Conservation (phyloP, 2,329 filamentous ascomycete species). For the Penicillium concentricum region DNA sequence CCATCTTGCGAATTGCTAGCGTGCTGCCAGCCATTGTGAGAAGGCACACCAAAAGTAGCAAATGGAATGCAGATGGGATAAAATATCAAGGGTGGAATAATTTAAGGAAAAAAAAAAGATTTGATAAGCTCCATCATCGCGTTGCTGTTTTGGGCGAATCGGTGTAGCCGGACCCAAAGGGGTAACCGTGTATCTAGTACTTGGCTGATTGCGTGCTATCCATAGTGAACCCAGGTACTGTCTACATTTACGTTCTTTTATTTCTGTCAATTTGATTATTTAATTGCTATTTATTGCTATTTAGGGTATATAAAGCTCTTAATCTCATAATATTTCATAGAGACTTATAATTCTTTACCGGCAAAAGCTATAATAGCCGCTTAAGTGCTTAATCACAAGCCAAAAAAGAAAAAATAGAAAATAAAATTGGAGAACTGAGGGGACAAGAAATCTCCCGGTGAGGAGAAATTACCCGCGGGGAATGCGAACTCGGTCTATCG, state of each 20-base stretch:
- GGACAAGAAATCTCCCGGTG: constrained; percentile 17
- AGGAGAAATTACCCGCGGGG: constrained; percentile 26
- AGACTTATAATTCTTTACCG: neutral
- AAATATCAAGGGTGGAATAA: constrained; percentile 9
- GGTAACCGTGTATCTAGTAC: constrained; percentile 7
- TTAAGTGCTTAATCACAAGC: neutral
- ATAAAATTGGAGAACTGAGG: constrained; percentile 25
- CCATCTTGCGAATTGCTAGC: constrained; percentile 35
- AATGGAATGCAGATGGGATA: constrained; percentile 9
- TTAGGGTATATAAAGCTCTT: neutral
- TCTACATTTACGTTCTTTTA: constrained; percentile 1
- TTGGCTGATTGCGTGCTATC: constrained; percentile 2
- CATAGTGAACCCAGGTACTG: neutral
- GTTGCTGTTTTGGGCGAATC: constrained; percentile 39
- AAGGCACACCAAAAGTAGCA: constrained; percentile 23
- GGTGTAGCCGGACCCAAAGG: constrained; percentile 27
- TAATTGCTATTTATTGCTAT: neutral
- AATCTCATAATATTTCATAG: no score
- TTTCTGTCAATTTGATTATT: neutral
- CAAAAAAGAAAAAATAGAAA: neutral
- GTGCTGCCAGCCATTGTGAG: constrained; percentile 37
- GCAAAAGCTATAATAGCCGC: neutral
- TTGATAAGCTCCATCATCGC: constrained; percentile 17
- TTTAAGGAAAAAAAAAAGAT: constrained; percentile 18
- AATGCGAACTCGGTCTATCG: neutral